Evolutionary conservation across 2,329 filamentous ascomycete species (phyloP).

Genomic region (Cucurbitaria berberidis): DNA sequence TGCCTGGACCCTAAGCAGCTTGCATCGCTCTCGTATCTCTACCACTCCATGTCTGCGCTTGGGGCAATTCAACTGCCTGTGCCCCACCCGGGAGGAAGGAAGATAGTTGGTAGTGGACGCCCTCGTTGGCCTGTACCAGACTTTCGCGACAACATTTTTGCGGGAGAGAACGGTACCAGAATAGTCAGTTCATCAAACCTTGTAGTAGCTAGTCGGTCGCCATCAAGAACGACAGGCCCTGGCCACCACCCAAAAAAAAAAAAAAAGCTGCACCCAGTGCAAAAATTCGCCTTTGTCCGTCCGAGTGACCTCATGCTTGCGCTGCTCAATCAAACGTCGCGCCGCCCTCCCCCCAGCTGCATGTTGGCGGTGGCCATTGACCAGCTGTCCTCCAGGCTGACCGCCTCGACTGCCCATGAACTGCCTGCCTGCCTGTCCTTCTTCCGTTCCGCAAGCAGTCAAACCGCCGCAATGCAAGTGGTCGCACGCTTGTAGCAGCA

Average conservation of each 20-base stretch:
- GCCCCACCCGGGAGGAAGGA: no score
- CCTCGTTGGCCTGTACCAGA: no score
- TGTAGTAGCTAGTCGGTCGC: slow-evolving; percentile 2
- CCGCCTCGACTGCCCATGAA: slow-evolving; percentile 32
- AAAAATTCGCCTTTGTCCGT: background rate
- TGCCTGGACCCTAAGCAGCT: slow-evolving; percentile 1
- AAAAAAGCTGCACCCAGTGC: background rate
- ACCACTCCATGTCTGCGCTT: background rate
- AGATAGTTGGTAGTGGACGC: no score
- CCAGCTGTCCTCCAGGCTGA: slow-evolving; percentile 34
- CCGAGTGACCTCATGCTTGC: slow-evolving; percentile 23
- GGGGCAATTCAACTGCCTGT: no score
- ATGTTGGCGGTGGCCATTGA: slow-evolving; percentile 14
- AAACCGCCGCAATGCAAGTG: slow-evolving; percentile 25
- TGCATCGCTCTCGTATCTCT: background rate
- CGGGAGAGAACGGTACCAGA: background rate
- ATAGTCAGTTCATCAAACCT: slow-evolving; percentile 13
- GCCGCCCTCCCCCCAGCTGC: slow-evolving; percentile 20
- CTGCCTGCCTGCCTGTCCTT: no score
- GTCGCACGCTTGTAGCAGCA: slow-evolving; percentile 28
- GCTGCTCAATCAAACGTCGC: slow-evolving; percentile 11
- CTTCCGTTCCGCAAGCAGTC: slow-evolving; percentile 21
- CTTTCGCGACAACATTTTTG: no score
- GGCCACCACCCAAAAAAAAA: no score
- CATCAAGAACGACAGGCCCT: no score